Base-by-base conservation (phyloP, 176 grass and related monocot genomes). In the Carex pumila region DNA sequence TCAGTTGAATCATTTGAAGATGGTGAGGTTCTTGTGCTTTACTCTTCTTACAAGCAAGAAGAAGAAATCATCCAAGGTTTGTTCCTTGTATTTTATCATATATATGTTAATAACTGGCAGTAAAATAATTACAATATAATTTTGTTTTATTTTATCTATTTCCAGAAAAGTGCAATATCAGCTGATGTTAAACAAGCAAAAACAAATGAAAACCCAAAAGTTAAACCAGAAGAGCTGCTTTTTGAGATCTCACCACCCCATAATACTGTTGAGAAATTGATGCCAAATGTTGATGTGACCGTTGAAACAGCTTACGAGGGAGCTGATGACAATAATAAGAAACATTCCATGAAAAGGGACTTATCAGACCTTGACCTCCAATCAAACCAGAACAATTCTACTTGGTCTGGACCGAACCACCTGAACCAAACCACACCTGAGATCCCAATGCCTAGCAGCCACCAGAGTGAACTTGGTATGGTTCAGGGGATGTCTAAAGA, bases 11-110 rank as follows among this genome's bases (percentile, higher is more conserved):
- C 22, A 15, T 12, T 53, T 34, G n/a, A 84, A 83, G 89, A 98
- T 95, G 93, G 50, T 88, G 14, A 95, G 50, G 84, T 86, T 94
- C 53, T 67, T 52, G 74, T 99, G 96, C 83, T 95, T 95, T 45
- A 65, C 66, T 55, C 89, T 98, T 65, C 86, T 93, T 55, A 62
- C 57, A 36, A 81, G 83, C 41, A 90, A 82, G 85, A 84, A 84
- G 80, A 92, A 92, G 81, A 90, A 85, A 89, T 85, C 78, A 1
- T 89, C 92, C 82, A 93, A 95, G 21, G 68, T 70, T 60, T 63
- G 39, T 78, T 29, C 7, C 52, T 3, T 79, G 12, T 59, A 39
- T 79, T 54, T 82, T 85, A 19, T 43, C 6, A 22, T 21, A 45
- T 79, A 86, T 83, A 73, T 15, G 32, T 76, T 37, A 30, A 18